phyloP scores from a whole-genome alignment of 2,329 filamentous ascomycete genomes.

The Nannizziopsis arthrosporioides region DNA sequence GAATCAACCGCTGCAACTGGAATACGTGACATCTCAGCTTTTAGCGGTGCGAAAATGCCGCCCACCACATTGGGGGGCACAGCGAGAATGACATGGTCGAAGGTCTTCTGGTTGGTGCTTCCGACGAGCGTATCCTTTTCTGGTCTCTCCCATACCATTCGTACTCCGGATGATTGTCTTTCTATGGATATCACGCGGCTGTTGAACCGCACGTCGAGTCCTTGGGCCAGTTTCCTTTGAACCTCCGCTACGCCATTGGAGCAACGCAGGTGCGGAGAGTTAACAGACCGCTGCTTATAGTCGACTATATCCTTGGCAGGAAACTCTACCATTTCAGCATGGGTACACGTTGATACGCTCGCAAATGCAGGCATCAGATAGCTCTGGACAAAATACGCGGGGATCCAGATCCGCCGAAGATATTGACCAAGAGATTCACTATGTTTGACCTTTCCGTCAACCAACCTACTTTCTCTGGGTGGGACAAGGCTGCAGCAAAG shows the following conservation, averaged over 20 bases:
- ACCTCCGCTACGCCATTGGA: slow-evolving; percentile 41
- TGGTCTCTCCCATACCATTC: slow-evolving; percentile 16
- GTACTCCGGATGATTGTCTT: slow-evolving; percentile 10
- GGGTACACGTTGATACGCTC: slow-evolving; percentile 45
- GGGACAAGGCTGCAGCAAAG: slow-evolving; percentile 41
- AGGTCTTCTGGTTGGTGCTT: slow-evolving; percentile 24
- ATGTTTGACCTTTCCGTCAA: neutral
- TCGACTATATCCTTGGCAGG: slow-evolving; percentile 43
- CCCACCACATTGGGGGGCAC: slow-evolving; percentile 45
- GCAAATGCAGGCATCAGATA: slow-evolving; percentile 47
- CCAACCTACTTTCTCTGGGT: slow-evolving; percentile 21
- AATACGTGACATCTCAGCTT: slow-evolving; percentile 31
- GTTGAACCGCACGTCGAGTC: slow-evolving; percentile 35
- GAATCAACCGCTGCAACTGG: slow-evolving; percentile 41
- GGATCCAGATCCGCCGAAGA: slow-evolving; percentile 40
- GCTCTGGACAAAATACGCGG: slow-evolving; percentile 36
- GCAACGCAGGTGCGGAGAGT: slow-evolving; percentile 43
- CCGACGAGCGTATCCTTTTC: neutral
- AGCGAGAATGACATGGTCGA: slow-evolving; percentile 44
- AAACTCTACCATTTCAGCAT: slow-evolving; percentile 40
- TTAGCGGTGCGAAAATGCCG: slow-evolving; percentile 38
- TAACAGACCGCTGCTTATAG: slow-evolving; percentile 40
- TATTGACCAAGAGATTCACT: slow-evolving; percentile 42
- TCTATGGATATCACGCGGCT: slow-evolving; percentile 19
- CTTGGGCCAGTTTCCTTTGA: slow-evolving; percentile 36